Conservation (phyloP, 441 rosid genomes). For the Adansonia madagascariensis region DNA sequence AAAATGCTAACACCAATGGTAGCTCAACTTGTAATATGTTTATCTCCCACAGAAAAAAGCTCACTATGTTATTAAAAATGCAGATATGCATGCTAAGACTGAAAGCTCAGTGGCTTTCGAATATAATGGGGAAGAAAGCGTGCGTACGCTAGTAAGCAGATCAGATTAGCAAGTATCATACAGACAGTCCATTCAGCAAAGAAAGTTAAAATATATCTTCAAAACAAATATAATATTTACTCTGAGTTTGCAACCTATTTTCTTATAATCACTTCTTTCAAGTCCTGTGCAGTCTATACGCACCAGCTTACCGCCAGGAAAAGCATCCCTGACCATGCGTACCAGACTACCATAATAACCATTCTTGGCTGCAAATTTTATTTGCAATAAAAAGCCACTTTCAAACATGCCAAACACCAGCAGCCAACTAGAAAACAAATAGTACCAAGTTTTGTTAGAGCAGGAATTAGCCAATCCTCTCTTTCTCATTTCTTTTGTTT, state of each 20-base stretch:
- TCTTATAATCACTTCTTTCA: conserved; percentile 83
- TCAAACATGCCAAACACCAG: not conserved
- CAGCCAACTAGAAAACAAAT: conserved; percentile 20
- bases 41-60: not conserved
- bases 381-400: conserved; percentile 25
- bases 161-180: not conserved
- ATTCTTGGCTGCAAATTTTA: conserved; percentile 72
- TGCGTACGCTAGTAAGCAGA: not conserved
- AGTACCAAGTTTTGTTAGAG: conserved; percentile 74
- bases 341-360: conserved; percentile 89
- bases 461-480: conserved; percentile 71
- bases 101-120: not conserved
- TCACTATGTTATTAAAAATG: conserved; percentile 3
- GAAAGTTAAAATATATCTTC: not conserved
- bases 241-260: conserved; percentile 89
- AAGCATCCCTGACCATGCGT: conserved; percentile 91
- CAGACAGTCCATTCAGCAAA: not conserved
- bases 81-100: not conserved
- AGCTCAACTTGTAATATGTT: not conserved
- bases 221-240: conserved; percentile 41
- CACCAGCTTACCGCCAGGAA: conserved; percentile 65
- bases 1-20: conserved; percentile 12
- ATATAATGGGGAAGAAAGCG: not conserved
- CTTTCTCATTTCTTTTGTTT: conserved; percentile 86
- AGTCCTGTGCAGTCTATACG: conserved; percentile 84